Conservation (phyloP, 441 rosid genomes). For the Adansonia grandidieri region DNA sequence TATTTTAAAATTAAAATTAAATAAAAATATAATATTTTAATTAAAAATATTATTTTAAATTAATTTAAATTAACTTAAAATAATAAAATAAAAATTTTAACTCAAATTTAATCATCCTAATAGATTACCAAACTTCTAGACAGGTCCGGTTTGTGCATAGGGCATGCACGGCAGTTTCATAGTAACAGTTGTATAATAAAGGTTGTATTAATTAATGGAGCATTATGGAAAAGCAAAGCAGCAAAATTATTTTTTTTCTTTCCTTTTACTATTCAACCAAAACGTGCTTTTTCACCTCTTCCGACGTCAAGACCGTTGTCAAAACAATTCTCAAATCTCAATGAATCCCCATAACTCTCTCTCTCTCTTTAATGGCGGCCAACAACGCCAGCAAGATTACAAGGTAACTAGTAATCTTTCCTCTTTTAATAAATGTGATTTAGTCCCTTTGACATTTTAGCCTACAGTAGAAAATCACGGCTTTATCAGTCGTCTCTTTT, state of each 20-base stretch:
- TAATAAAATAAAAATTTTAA: no score
- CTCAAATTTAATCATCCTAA: no score
- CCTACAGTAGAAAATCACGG: slow-evolving; percentile 3
- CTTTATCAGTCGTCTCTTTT: not conserved
- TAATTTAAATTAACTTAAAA: no score
- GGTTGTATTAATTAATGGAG: not conserved
- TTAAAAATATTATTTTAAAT: no score
- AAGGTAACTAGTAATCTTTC: slow-evolving; percentile 8
- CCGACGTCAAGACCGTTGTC: slow-evolving; percentile 42
- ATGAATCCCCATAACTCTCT: slow-evolving; percentile 32
- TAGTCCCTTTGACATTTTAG: slow-evolving; percentile 41
- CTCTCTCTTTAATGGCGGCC: slow-evolving; percentile 57
- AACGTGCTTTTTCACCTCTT: slow-evolving; percentile 42
- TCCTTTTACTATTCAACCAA: slow-evolving; percentile 38
- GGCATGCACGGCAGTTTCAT: not conserved
- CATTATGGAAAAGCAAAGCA: slow-evolving; percentile 17
- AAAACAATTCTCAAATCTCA: slow-evolving; percentile 47
- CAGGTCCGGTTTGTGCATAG: no score
- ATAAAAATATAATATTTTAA: no score
- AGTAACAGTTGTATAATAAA: not conserved
- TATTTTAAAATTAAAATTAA: no score
- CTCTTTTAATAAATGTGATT: slow-evolving; percentile 23
- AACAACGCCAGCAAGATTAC: slow-evolving; percentile 14
- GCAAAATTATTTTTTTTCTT: not conserved
- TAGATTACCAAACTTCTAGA: no score